Conservation (phyloP, 2,329 filamentous ascomycete species). For the Bipolaris zeicola region DNA sequence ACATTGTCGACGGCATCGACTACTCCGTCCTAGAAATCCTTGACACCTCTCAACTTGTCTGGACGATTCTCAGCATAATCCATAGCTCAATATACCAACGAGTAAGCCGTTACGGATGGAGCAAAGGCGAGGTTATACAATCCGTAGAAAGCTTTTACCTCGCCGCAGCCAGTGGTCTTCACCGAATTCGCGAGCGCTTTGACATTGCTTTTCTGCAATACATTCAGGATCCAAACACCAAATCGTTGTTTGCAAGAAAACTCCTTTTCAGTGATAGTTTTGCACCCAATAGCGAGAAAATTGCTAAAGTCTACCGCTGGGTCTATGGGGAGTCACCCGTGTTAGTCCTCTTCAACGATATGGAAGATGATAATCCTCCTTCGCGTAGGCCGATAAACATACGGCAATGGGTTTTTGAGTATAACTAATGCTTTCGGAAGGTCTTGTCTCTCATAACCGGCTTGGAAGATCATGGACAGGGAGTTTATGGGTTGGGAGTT, state of each 20-base stretch:
- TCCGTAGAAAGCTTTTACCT: neutral
- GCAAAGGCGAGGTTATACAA: neutral
- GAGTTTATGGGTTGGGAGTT: too few relatives aligned
- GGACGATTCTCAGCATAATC: neutral
- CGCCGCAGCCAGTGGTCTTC: neutral
- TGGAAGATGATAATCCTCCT: neutral
- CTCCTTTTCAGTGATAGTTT: neutral
- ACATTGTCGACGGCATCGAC: neutral
- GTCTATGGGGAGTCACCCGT: constrained; percentile 2
- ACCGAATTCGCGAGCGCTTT: constrained; percentile 1
- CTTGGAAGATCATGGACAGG: neutral
- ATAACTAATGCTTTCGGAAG: neutral
- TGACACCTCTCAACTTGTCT: neutral
- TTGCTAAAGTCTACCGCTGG: constrained; percentile 2
- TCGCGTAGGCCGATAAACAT: neutral
- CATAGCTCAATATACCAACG: neutral
- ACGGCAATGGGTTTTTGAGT: constrained; percentile 3
- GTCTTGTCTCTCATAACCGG: neutral
- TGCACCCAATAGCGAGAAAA: neutral
- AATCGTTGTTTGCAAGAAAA: neutral
- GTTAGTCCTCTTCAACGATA: neutral
- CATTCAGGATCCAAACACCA: neutral
- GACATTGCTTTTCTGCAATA: neutral
- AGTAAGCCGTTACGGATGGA: neutral
- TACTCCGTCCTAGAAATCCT: neutral